These are phyloP conservation scores for Leccinum subgranulosum DNA, from an alignment of 768 basidiomycete genomes.

Conservation along the genomic window DNA sequence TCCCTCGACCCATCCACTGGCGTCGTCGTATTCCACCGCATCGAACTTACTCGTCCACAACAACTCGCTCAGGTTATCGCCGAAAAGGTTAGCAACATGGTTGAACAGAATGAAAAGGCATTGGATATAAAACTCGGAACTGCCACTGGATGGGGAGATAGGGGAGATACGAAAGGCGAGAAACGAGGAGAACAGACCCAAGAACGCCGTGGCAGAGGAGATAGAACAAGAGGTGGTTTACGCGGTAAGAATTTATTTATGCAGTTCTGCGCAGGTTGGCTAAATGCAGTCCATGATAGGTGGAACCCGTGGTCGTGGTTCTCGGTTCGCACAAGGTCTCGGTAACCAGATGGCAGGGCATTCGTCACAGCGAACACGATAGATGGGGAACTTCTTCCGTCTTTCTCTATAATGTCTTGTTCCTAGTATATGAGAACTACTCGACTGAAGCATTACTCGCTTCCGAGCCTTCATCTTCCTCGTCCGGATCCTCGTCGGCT, in stretches of 20 bases:
- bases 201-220: slow-evolving; percentile 73
- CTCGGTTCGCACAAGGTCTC: slow-evolving; percentile 79
- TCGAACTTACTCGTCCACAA: slow-evolving; percentile 85
- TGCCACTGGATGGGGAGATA: slow-evolving; percentile 50
- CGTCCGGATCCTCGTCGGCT: slow-evolving; percentile 28
- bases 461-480: slow-evolving; percentile 18
- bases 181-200: slow-evolving; percentile 78
- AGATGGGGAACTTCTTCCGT: not conserved
- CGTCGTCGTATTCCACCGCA: slow-evolving; percentile 90
- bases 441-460: slow-evolving; percentile 7
- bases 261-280: not conserved
- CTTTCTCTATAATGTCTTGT: slow-evolving; percentile 2
- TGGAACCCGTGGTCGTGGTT: slow-evolving; percentile 68
- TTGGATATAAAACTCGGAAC: slow-evolving; percentile 82
- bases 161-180: slow-evolving; percentile 57
- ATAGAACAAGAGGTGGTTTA: slow-evolving; percentile 50
- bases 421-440: slow-evolving; percentile 1
- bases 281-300: slow-evolving; percentile 34
- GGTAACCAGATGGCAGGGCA: slow-evolving; percentile 70
- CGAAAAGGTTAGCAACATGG: slow-evolving; percentile 80
- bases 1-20: slow-evolving; percentile 89
- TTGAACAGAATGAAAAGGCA: slow-evolving; percentile 90
- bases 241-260: slow-evolving; percentile 44
- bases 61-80: slow-evolving; percentile 87
- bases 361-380: slow-evolving; percentile 20